Conservation (phyloP, 805 yeast species). For the Kuraishia floccosa region DNA sequence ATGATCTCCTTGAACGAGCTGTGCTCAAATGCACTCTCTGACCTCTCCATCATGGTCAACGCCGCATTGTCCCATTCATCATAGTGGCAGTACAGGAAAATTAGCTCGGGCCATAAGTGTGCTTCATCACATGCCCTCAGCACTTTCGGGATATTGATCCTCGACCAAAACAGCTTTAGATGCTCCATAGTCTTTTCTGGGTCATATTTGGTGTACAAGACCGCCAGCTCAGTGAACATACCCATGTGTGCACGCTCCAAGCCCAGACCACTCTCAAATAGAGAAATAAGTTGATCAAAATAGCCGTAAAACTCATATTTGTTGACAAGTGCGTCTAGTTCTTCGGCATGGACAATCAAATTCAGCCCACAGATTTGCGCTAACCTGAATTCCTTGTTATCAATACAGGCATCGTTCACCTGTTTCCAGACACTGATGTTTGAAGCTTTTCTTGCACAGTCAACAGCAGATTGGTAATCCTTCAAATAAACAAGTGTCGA, state of each 20-base stretch:
- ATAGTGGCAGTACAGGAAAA: slow-evolving; percentile 93
- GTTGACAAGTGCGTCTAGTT: slow-evolving; percentile 76
- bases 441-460: slow-evolving; percentile 97
- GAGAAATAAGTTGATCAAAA: slow-evolving; percentile 81
- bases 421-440: slow-evolving; percentile 93
- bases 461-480: slow-evolving; percentile 95
- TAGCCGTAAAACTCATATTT: slow-evolving; percentile 87
- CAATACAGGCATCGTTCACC: slow-evolving; percentile 94
- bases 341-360: slow-evolving; percentile 95
- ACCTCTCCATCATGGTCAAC: slow-evolving; percentile 88
- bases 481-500: slow-evolving; percentile 88
- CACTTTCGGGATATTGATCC: slow-evolving; percentile 95
- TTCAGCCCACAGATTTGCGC: slow-evolving; percentile 99
- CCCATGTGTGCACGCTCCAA: slow-evolving; percentile 99
- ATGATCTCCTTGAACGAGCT: slow-evolving; percentile 87
- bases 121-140: slow-evolving; percentile 88
- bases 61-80: slow-evolving; percentile 99
- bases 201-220: slow-evolving; percentile 79
- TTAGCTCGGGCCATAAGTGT: slow-evolving; percentile 92
- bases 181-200: slow-evolving; percentile 93
- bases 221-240: slow-evolving; percentile 94
- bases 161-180: slow-evolving; percentile 94
- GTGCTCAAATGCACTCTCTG: slow-evolving; percentile 90
- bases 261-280: slow-evolving; percentile 92
- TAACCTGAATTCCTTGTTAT: slow-evolving; percentile 85